A percentile compares a stretch with the other conserved stretches of the same genome.
Evolutionary conservation across 2,329 filamentous ascomycete genomes (phyloP).

Genomic region (Kalmusia sp.): DNA sequence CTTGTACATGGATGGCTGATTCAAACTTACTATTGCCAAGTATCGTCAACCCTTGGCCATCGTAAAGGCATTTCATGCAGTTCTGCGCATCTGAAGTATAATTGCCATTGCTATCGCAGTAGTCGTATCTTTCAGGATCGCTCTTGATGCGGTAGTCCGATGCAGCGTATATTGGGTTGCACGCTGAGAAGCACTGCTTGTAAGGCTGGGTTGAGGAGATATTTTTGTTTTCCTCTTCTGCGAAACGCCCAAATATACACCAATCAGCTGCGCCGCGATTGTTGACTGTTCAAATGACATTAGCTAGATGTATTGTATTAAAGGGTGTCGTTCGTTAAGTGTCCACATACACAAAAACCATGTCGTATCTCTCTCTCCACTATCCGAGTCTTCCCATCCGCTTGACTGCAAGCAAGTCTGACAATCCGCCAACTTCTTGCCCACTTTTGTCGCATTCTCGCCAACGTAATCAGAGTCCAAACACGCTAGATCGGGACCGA

Average conservation of each 20-base stretch:
- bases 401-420: slow-evolving; percentile 24
- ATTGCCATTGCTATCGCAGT: slow-evolving; percentile 24
- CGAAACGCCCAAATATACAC: slow-evolving; percentile 28
- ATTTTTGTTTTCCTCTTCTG: slow-evolving; percentile 19
- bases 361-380: slow-evolving; percentile 20
- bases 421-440: slow-evolving; percentile 26
- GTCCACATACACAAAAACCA: slow-evolving; percentile 28
- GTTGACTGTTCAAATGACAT: slow-evolving; percentile 21
- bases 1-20: not conserved
- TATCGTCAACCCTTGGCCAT: slow-evolving; percentile 20
- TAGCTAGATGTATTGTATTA: not conserved
- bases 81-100: slow-evolving; percentile 22
- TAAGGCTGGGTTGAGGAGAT: slow-evolving; percentile 18
- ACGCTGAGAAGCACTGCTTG: slow-evolving; percentile 22
- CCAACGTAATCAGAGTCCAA: slow-evolving; percentile 22
- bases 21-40: slow-evolving; percentile 24
- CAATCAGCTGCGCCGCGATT: slow-evolving; percentile 26
- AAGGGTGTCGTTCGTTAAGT: not conserved
- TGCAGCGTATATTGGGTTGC: slow-evolving; percentile 20
- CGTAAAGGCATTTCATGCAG: slow-evolving; percentile 24
- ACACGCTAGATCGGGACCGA: slow-evolving; percentile 20
- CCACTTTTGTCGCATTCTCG: slow-evolving; percentile 19
- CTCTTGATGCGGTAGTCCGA: slow-evolving; percentile 23
- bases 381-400: slow-evolving; percentile 12
- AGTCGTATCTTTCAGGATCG: slow-evolving; percentile 20